phyloP scores from a whole-genome alignment of 2,329 filamentous ascomycete genomes.

The Apiospora aurea region DNA sequence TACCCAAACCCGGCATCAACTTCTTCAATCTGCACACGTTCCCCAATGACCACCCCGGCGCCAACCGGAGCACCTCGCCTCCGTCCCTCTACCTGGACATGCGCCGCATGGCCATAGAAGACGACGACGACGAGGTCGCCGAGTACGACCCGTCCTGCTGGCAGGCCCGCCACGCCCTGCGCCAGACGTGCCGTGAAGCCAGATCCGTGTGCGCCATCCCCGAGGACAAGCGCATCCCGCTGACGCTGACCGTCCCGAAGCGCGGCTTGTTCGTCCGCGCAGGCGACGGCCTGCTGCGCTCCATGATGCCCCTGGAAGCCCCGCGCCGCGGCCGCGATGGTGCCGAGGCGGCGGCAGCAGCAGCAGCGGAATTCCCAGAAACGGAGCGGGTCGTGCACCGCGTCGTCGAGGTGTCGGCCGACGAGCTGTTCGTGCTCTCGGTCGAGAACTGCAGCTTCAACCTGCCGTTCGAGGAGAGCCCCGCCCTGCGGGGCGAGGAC shows the following conservation, averaged over 20 bases:
- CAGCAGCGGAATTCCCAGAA: neutral
- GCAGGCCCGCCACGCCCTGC: constrained; percentile 37
- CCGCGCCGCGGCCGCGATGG: neutral
- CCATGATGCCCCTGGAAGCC: constrained; percentile 29
- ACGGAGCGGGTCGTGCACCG: constrained; percentile 35
- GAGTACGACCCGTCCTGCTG: constrained; percentile 42
- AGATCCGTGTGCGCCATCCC: constrained; percentile 35
- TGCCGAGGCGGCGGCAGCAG: too few relatives aligned
- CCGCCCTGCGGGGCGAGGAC: constrained; percentile 26
- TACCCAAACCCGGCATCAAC: constrained; percentile 40
- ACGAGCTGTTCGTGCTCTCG: constrained; percentile 40
- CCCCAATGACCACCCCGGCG: constrained; percentile 40
- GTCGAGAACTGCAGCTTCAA: constrained; percentile 46
- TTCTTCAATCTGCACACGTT: constrained; percentile 45
- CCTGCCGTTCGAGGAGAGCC: constrained; percentile 38
- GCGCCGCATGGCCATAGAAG: constrained; percentile 37
- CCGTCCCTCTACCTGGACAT: constrained; percentile 41
- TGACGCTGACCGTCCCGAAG: constrained; percentile 39
- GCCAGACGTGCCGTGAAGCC: constrained; percentile 39
- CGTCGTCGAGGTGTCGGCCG: constrained; percentile 33
- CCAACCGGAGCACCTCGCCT: constrained; percentile 40
- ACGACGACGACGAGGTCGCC: constrained; percentile 37
- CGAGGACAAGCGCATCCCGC: constrained; percentile 28
- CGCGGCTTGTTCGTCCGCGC: constrained; percentile 40
- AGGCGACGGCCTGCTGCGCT: constrained; percentile 36